Evolutionary conservation across 2,329 filamentous ascomycete species (phyloP).

Genomic region (Neofusicoccum parvum): DNA sequence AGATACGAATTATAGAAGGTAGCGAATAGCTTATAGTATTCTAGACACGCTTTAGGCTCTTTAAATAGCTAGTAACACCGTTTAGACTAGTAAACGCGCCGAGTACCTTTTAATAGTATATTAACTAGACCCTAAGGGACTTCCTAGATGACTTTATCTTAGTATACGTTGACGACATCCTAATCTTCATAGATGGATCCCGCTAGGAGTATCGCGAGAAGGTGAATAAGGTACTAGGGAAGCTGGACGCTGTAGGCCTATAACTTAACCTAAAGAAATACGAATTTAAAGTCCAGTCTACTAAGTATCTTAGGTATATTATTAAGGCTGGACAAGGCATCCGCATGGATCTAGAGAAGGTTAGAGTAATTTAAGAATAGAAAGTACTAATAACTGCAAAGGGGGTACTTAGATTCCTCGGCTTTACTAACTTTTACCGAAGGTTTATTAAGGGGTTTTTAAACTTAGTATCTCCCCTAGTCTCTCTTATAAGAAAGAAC

Average conservation of each 20-base stretch:
- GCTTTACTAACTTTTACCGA: neutral
- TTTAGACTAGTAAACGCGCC: too few relatives aligned
- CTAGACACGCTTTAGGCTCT: too few relatives aligned
- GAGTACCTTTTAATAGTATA: too few relatives aligned
- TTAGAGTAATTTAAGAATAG: neutral
- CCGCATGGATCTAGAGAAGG: neutral
- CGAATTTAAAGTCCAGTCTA: neutral
- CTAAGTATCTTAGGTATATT: neutral
- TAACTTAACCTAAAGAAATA: neutral
- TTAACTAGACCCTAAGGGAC: too few relatives aligned
- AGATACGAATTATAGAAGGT: too few relatives aligned
- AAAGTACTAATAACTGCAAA: neutral
- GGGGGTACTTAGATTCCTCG: neutral
- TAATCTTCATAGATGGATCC: neutral
- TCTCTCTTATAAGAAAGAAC: neutral
- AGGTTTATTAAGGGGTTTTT: neutral
- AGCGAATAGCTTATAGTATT: too few relatives aligned
- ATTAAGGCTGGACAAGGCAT: neutral
- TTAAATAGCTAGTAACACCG: too few relatives aligned
- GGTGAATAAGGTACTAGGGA: neutral
- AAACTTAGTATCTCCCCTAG: neutral
- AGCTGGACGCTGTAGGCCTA: neutral
- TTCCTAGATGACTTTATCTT: too few relatives aligned
- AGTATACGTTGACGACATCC: neutral
- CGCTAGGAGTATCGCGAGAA: too few relatives aligned